phyloP scores from a whole-genome alignment of 2,329 filamentous ascomycete genomes.

The Didymella segeticola region DNA sequence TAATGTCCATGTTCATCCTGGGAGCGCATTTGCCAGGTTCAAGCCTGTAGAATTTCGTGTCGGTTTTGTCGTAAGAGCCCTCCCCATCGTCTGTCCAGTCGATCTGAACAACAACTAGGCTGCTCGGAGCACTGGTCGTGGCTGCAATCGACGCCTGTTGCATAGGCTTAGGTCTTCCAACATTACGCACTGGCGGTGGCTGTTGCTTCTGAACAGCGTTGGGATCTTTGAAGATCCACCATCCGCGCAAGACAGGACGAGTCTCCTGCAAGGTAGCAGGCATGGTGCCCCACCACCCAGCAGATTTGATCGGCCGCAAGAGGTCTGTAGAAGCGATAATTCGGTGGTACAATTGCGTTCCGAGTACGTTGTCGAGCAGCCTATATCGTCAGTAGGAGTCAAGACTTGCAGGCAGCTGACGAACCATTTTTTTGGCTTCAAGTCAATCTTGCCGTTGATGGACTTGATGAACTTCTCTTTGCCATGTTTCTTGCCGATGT shows the following conservation, averaged over 20 bases:
- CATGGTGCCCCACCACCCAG: conserved; percentile 25
- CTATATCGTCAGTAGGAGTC: conserved; percentile 17
- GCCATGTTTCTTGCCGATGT: conserved; percentile 21
- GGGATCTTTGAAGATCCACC: conserved; percentile 41
- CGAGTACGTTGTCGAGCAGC: conserved; percentile 27
- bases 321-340: conserved; percentile 26
- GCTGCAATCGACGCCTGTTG: not conserved
- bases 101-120: conserved; percentile 34
- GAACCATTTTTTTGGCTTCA: conserved; percentile 35
- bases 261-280: conserved; percentile 26
- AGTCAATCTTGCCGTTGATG: conserved; percentile 18
- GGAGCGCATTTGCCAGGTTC: conserved; percentile 21
- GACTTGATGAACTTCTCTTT: conserved; percentile 25
- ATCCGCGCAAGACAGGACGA: conserved; percentile 34
- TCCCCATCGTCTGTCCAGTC: conserved; percentile 44
- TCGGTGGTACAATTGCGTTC: conserved; percentile 29
- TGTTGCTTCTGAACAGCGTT: conserved; percentile 14
- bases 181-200: conserved; percentile 10
- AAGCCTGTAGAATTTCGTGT: conserved; percentile 31
- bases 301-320: conserved; percentile 33
- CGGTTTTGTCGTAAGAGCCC: conserved; percentile 38
- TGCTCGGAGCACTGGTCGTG: not conserved
- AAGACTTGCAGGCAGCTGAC: not conserved
- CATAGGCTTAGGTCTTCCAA: conserved; percentile 15
- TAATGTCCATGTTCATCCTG: conserved; percentile 39